phyloP scores from a whole-genome alignment of 306 rosid genomes.

The Glycine latifolia region DNA sequence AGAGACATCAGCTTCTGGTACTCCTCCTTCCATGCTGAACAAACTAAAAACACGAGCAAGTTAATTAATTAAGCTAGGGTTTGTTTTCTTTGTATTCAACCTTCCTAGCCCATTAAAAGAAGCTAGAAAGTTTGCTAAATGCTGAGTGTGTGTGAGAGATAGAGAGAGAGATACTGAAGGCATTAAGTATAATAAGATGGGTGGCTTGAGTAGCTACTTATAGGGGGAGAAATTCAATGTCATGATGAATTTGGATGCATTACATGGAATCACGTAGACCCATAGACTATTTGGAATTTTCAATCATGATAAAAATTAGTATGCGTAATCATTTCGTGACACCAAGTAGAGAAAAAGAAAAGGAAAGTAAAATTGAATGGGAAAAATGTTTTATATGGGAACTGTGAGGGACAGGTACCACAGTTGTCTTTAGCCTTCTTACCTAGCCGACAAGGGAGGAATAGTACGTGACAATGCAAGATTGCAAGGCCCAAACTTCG shows the following conservation, averaged over 20 bases:
- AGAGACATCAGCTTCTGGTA: slow-evolving; percentile 54
- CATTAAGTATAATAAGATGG: slow-evolving; percentile 19
- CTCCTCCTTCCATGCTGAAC: slow-evolving; percentile 56
- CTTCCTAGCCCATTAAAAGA: slow-evolving; percentile 8
- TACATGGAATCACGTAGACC: background rate
- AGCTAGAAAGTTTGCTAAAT: slow-evolving; percentile 4
- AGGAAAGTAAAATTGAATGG: background rate
- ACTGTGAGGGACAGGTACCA: slow-evolving; percentile 23
- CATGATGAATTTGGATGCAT: slow-evolving; percentile 31
- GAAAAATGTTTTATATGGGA: background rate
- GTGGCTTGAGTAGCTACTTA: slow-evolving; percentile 45
- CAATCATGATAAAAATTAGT: background rate
- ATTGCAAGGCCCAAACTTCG: background rate
- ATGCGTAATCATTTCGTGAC: background rate
- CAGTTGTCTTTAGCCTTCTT: slow-evolving; percentile 25
- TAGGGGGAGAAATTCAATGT: slow-evolving; percentile 19
- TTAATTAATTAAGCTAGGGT: background rate
- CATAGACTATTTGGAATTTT: slow-evolving; percentile 34
- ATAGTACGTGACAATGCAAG: background rate
- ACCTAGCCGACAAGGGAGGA: slow-evolving; percentile 26
- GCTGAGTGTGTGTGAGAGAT: background rate
- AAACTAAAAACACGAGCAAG: background rate
- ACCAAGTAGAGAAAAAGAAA: background rate
- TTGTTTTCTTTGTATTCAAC: background rate
- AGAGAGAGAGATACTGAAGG: background rate